These are phyloP conservation scores for Hericium coralloides DNA, from an alignment of 768 basidiomycete genomes.

Conservation along the genomic window DNA sequence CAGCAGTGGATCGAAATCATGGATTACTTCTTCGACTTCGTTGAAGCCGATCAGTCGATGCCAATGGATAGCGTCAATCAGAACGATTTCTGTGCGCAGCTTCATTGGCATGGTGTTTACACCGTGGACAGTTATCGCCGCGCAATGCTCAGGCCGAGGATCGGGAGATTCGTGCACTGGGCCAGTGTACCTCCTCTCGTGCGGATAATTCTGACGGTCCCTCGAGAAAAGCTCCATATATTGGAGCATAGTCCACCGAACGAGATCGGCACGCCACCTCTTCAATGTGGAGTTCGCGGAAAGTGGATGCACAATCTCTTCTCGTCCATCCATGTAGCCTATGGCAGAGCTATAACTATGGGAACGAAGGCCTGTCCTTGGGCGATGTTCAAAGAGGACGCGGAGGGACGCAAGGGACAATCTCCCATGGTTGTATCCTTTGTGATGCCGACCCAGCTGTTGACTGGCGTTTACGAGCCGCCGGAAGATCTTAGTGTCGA, in stretches of 20 bases:
- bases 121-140: too few relatives aligned
- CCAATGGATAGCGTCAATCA: not conserved
- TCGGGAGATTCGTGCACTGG: constrained; percentile 11
- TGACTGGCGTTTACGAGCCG: constrained; percentile 1
- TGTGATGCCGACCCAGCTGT: constrained; percentile 19
- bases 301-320: constrained; percentile 19
- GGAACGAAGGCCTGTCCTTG: not conserved
- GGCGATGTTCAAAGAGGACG: not conserved
- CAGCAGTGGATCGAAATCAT: constrained; percentile 35
- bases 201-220: constrained; percentile 28
- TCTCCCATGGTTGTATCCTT: constrained; percentile 15
- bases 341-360: constrained; percentile 4
- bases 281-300: constrained; percentile 10
- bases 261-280: not conserved
- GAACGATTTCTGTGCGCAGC: not conserved
- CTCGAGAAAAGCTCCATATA: constrained; percentile 18
- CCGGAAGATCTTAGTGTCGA: not conserved
- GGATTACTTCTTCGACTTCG: constrained; percentile 20
- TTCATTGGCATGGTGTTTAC: not conserved
- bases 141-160: constrained; percentile 10
- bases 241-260: constrained; percentile 16
- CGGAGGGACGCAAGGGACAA: constrained; percentile 5
- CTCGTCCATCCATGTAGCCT: constrained; percentile 17
- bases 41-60: not conserved
- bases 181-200: constrained; percentile 29